phyloP scores from a whole-genome alignment of 768 basidiomycete species.

The Glaciozyma martinii region DNA sequence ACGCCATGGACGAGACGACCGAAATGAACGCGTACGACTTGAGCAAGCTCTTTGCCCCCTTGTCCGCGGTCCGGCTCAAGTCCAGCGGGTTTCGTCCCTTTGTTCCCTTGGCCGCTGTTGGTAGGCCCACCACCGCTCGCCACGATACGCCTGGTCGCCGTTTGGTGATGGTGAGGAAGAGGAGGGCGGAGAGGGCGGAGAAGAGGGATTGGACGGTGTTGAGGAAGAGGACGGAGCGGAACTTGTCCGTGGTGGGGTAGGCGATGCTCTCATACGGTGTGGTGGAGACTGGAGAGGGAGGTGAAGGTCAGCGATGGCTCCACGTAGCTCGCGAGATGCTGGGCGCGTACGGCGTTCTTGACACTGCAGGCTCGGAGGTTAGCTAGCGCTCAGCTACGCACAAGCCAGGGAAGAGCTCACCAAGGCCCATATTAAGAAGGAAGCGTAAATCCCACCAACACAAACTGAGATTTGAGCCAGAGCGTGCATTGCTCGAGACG shows the following conservation, averaged over 20 bases:
- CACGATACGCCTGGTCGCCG: not conserved
- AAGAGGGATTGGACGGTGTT: constrained; percentile 75
- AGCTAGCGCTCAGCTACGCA: constrained; percentile 11
- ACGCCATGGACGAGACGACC: constrained; percentile 75
- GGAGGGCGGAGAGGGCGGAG: constrained; percentile 64
- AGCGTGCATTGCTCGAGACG: not conserved
- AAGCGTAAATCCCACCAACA: constrained; percentile 78
- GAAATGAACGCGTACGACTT: constrained; percentile 70
- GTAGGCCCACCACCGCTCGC: constrained; percentile 15
- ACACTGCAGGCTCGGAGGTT: constrained; percentile 59
- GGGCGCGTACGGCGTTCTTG: constrained; percentile 72
- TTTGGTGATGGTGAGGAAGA: constrained; percentile 40
- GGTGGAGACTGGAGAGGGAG: constrained; percentile 21
- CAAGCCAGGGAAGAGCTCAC: constrained; percentile 18
- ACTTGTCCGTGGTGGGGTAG: constrained; percentile 48
- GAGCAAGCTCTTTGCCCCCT: constrained; percentile 2
- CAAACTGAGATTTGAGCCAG: constrained; percentile 51
- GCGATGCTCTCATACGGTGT: constrained; percentile 39
- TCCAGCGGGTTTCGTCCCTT: constrained; percentile 38
- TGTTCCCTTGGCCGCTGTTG: constrained; percentile 36
- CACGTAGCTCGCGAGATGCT: not conserved
- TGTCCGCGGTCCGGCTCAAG: constrained; percentile 38
- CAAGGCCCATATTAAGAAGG: constrained; percentile 63
- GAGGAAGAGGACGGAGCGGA: constrained; percentile 75
- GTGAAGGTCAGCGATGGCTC: not conserved